Evolutionary conservation across 2,329 filamentous ascomycete species (phyloP).

Genomic region (Monosporascus sp.): DNA sequence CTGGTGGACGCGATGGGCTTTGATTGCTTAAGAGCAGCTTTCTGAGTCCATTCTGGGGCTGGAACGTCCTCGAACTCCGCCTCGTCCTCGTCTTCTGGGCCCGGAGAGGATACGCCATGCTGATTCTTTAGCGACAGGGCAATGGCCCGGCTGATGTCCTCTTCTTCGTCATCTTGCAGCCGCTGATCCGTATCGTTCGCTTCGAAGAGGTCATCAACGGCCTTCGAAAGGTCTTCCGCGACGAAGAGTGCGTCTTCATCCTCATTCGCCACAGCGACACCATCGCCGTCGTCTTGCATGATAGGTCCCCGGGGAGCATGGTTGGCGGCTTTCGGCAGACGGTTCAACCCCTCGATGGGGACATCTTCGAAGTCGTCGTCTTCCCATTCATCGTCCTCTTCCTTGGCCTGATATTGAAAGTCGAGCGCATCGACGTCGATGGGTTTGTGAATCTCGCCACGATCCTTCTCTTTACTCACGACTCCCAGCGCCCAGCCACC

Average conservation of each 20-base stretch:
- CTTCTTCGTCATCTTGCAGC: conserved; percentile 39
- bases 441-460: conserved; percentile 75
- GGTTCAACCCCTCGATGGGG: conserved; percentile 82
- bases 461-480: conserved; percentile 77
- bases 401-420: conserved; percentile 50
- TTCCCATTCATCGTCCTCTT: conserved; percentile 54
- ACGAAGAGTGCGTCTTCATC: conserved; percentile 56
- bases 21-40: conserved; percentile 42
- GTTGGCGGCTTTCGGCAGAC: conserved; percentile 60
- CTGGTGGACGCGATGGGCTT: conserved; percentile 47
- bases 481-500: conserved; percentile 95
- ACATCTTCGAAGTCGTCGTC: conserved; percentile 87
- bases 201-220: conserved; percentile 16
- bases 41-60: conserved; percentile 52
- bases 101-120: conserved; percentile 32
- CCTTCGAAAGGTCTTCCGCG: conserved; percentile 20
- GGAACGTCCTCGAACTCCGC: conserved; percentile 46
- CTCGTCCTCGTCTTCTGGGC: conserved; percentile 32
- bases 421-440: conserved; percentile 79
- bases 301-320: conserved; percentile 18
- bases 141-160: conserved; percentile 75
- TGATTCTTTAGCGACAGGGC: conserved; percentile 75
- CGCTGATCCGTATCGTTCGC: conserved; percentile 16
- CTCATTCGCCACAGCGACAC: conserved; percentile 25
- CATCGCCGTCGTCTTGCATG: conserved; percentile 4